Percentiles rank a stretch among this genome's conserved stretches.
Conservation (phyloP, 2,329 filamentous ascomycete genomes). For the Podosphaera xanthii region DNA sequence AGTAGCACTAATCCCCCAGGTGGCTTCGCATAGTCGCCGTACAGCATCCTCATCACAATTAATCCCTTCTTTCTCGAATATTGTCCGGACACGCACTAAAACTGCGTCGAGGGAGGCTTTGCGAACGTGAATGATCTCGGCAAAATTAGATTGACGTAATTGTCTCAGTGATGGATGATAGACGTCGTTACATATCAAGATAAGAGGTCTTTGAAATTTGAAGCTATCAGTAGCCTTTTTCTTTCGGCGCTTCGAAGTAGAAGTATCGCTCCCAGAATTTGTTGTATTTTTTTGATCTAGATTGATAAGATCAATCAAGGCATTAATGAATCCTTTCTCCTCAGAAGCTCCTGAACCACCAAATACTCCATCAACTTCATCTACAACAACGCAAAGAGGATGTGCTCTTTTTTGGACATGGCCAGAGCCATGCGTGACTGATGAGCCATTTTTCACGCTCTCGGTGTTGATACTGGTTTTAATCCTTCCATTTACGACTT, state of each 20-base stretch:
- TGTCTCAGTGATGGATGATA: slow-evolving; percentile 78
- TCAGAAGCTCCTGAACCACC: slow-evolving; percentile 52
- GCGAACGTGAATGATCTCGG: slow-evolving; percentile 78
- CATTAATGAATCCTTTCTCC: slow-evolving; percentile 88
- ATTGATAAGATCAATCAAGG: slow-evolving; percentile 71
- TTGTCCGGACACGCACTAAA: slow-evolving; percentile 52
- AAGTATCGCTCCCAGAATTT: slow-evolving; percentile 15
- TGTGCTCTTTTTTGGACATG: slow-evolving; percentile 49
- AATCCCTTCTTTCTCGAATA: slow-evolving; percentile 80
- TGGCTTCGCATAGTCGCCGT: slow-evolving; percentile 59
- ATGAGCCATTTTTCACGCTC: slow-evolving; percentile 54
- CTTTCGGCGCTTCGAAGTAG: slow-evolving; percentile 25
- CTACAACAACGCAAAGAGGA: slow-evolving; percentile 81
- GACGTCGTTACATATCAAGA: slow-evolving; percentile 92
- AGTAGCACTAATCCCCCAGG: slow-evolving; percentile 58
- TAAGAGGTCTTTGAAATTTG: slow-evolving; percentile 62
- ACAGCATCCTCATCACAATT: slow-evolving; percentile 75
- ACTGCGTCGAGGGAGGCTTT: slow-evolving; percentile 76
- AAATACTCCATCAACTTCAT: slow-evolving; percentile 90
- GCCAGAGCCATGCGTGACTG: slow-evolving; percentile 27
- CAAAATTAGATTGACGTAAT: slow-evolving; percentile 60
- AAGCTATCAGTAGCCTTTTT: slow-evolving; percentile 64
- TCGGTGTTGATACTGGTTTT: slow-evolving; percentile 83
- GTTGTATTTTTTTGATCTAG: slow-evolving; percentile 61
- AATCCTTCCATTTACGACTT: slow-evolving; percentile 80